Evolutionary conservation across 2,329 filamentous ascomycete genomes (phyloP).

Genomic region (Clonostachys rhizophaga): DNA sequence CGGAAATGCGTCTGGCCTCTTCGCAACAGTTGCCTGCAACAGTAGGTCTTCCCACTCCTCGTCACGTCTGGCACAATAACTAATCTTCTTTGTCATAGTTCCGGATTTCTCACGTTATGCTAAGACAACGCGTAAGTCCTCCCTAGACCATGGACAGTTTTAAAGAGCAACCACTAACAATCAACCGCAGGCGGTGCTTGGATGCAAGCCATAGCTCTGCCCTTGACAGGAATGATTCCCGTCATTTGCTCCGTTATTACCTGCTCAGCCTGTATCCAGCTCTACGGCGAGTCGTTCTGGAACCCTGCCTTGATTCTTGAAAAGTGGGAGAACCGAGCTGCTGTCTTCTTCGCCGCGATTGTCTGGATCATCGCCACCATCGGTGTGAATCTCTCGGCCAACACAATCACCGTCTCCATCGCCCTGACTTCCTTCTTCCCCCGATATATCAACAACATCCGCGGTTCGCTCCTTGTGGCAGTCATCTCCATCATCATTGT

Average conservation of each 20-base stretch:
- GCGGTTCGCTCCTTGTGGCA: conserved; percentile 19
- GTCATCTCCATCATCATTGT: conserved; percentile 23
- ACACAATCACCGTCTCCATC: conserved; percentile 19
- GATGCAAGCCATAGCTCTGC: too few species aligned
- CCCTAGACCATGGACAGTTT: too few species aligned
- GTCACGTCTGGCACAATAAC: too few species aligned
- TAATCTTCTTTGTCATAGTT: too few species aligned
- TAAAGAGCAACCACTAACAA: too few species aligned
- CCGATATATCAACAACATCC: conserved; percentile 20
- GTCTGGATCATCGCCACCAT: conserved; percentile 32
- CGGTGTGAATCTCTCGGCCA: conserved; percentile 18
- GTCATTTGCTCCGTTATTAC: conserved; percentile 40
- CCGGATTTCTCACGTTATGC: too few species aligned
- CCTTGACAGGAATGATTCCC: conserved; percentile 21
- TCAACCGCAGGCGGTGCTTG: too few species aligned
- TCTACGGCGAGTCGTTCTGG: conserved; percentile 42
- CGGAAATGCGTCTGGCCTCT: too few species aligned
- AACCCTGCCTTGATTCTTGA: conserved; percentile 24
- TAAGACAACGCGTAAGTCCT: too few species aligned
- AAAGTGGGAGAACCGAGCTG: conserved; percentile 13
- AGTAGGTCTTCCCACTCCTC: too few species aligned
- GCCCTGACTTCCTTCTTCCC: conserved; percentile 20
- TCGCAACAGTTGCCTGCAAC: too few species aligned
- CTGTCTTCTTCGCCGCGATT: conserved; percentile 19
- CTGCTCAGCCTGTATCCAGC: conserved; percentile 29